Base-by-base conservation (phyloP, 2,329 filamentous ascomycete genomes). In the Hymenoscyphus salicellus region DNA sequence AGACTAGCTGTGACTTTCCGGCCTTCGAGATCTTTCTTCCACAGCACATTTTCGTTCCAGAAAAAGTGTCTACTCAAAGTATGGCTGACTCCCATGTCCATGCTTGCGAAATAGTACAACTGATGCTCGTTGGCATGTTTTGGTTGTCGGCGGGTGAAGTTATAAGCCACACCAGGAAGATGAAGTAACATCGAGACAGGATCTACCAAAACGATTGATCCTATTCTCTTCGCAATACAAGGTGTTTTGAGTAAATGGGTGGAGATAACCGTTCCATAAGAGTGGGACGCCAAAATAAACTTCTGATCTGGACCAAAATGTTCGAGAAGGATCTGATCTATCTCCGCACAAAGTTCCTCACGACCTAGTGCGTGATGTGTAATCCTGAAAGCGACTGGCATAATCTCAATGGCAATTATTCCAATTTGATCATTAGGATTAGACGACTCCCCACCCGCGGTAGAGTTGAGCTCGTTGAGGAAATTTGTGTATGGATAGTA, bases 151-250 rank as follows among this genome's bases (percentile, higher is more conserved):
- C 75, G 77, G 20, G 81, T 81, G 72, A 89, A 89, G 69, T 88
- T 89, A 73, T 85, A 88, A 1, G 85, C 84, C 8, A 89, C 84
- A 67, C 87, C 82, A 3, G 86, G 85, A 8, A 87, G 79, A 72
- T 89, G 85, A 2, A 89, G 76, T 0, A 87, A 74, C 57, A 88
- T 81, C 0, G 83, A 83, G 0, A 89, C 83, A 0, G 86, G 86
- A 70, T 88, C 86, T 36, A 88, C 79, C 28, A 88, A 78, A 0
- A 89, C 70, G 2, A 83, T 75, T 0, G 82, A 78, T 0, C 80
- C 80, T 49, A 88, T 82, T 20, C 77, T 79, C 3, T 70, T 55
- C 10, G 77, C 77, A 0, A 80, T 76, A 1, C 68, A 64, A 0
- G 78, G 72, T 28, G 77, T 74, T 32, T 80, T 80, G 10, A 89